phyloP scores from a whole-genome alignment of 2,329 filamentous ascomycete species.

The Trichophyton verrucosum region DNA sequence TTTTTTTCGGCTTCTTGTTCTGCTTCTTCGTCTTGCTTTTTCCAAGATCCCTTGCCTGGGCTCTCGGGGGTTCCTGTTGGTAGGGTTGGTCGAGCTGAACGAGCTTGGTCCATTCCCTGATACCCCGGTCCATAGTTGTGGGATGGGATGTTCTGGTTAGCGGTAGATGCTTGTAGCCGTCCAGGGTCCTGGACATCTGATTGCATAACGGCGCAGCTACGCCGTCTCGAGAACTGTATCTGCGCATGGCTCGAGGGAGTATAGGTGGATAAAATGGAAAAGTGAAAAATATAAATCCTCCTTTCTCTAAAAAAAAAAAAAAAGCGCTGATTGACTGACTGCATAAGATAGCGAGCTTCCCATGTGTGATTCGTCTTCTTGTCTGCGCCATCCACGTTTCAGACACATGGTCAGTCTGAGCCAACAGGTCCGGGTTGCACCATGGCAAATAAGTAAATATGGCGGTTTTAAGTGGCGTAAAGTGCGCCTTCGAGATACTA shows the following conservation, averaged over 20 bases:
- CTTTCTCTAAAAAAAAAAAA: not conserved
- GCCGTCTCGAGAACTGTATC: not conserved
- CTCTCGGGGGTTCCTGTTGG: not conserved
- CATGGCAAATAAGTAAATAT: not conserved
- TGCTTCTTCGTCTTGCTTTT: not conserved
- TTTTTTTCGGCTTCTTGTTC: not conserved
- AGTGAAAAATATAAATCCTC: not conserved
- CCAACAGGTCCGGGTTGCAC: conserved; percentile 2
- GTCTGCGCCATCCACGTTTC: conserved; percentile 2
- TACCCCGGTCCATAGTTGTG: not conserved
- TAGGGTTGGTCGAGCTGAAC: not conserved
- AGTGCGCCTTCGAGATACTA: not conserved
- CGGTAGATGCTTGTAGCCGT: not conserved
- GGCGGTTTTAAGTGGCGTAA: not conserved
- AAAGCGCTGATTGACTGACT: not conserved
- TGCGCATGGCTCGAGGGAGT: not conserved
- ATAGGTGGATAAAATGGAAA: not conserved
- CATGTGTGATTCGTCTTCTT: not conserved
- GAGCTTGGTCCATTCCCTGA: not conserved
- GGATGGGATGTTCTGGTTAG: not conserved
- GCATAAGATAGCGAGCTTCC: not conserved
- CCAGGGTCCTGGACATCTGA: not conserved
- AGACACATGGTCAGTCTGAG: conserved; percentile 1
- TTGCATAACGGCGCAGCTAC: not conserved
- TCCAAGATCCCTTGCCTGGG: not conserved